Base-by-base conservation (phyloP, 2,329 filamentous ascomycete genomes). In the Aspergillus aculeatus region DNA sequence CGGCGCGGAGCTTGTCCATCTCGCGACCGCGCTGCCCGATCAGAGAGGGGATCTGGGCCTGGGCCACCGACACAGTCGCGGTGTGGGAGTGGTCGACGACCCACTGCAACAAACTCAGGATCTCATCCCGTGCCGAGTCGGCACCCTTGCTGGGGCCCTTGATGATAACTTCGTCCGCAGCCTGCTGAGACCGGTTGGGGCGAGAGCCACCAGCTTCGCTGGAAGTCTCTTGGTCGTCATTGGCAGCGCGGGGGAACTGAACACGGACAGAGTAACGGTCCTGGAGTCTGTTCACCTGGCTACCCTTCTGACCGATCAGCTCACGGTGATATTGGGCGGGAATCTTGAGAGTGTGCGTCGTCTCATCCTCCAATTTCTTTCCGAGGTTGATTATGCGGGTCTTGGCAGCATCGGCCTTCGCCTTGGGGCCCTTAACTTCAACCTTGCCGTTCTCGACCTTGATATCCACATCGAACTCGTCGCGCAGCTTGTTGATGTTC, bases 371-470 rank as follows among this genome's bases (percentile, higher is more conserved):
- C 69, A 96, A 85, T 73, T 90, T 90, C 74, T 90, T 92, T 47
- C 86, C 89, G 65, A 97, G 81, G 44, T 87, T 84, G 64, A 88
- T 81, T 67, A 99, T 97, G 71, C 96, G 88, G 44, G 87, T 81
- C 76, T 90, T 95, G 64, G 91, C 92, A 53, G 87, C 86, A 75
- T 96, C 92, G 1, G 93, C 92, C 83, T 98, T 98, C 54, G 92
- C 91, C 79, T 96, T 91, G 53, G 95, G 94, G 26, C 96, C 95
- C 82, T 96, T 97, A 68, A 99, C 86, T 77, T 96, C 92, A 53
- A 98, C 92, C 78, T 93, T 93, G 66, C 95, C 95, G 69, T 97
- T 91, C 66, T 96, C 88, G 44, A 98, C 89, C 77, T 97, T 92
- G 63, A 99, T 89, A 60, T 89, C 86, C 50, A 90, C 87, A 70